Evolutionary conservation across 345 rosid species (phyloP).

Genomic region (Luvunga scandens): DNA sequence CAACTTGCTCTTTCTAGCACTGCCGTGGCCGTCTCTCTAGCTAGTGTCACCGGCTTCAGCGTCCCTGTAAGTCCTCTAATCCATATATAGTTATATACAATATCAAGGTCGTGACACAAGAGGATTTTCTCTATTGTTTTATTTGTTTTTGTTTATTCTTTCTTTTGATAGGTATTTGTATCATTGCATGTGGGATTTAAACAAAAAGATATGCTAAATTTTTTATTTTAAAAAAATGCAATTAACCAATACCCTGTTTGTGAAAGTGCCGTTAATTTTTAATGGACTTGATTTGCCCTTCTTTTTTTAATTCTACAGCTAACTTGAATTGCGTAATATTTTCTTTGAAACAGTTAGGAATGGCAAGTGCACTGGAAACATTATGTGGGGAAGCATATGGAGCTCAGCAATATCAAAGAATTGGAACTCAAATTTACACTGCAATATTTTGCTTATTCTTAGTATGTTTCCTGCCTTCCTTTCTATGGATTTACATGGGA

Average conservation of each 20-base stretch:
- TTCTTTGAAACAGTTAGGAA: constrained; percentile 53
- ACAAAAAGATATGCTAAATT: background rate
- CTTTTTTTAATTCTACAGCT: too few relatives aligned
- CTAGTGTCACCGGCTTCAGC: constrained; percentile 70
- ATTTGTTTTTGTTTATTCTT: too few relatives aligned
- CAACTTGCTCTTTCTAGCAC: constrained; percentile 72
- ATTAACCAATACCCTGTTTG: background rate
- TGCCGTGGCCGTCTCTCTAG: constrained; percentile 67
- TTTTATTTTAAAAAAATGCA: background rate
- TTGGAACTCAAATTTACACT: constrained; percentile 59
- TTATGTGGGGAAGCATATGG: constrained; percentile 84
- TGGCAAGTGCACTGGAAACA: constrained; percentile 75
- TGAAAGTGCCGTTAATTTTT: background rate
- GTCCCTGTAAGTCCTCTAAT: constrained; percentile 44
- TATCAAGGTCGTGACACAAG: background rate
- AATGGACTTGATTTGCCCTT: background rate
- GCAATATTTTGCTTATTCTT: constrained; percentile 44
- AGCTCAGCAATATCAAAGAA: constrained; percentile 52
- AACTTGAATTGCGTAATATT: background rate
- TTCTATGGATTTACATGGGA: constrained; percentile 56
- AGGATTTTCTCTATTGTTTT: too few relatives aligned
- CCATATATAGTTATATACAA: background rate
- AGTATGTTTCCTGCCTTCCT: constrained; percentile 48
- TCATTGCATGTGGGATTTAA: background rate
- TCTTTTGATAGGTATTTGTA: background rate